These are phyloP conservation scores for Colletotrichum sp. DNA, from an alignment of 2,329 filamentous ascomycete species.

Conservation along the genomic window DNA sequence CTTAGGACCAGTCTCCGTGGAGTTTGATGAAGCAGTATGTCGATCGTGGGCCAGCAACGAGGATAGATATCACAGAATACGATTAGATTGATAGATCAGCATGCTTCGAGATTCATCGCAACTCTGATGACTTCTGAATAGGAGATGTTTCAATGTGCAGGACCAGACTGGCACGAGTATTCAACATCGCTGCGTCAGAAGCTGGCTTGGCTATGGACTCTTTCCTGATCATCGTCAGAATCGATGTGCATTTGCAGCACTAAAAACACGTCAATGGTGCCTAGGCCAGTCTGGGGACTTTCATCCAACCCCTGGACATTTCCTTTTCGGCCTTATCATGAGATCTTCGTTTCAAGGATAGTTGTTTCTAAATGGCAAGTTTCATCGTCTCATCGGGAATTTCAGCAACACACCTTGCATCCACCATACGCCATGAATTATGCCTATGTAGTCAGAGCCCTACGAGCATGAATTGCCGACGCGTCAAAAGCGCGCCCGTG, in stretches of 20 bases:
- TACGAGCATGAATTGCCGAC: neutral
- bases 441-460: neutral
- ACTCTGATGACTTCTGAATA: neutral
- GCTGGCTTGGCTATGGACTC: neutral
- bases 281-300: neutral
- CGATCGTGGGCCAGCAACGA: neutral
- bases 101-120: fast-evolving
- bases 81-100: neutral
- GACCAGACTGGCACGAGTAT: too few relatives aligned
- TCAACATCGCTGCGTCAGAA: neutral
- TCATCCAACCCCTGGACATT: neutral
- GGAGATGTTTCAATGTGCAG: neutral
- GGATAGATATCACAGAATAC: fast-evolving
- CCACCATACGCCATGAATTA: neutral
- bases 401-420: neutral
- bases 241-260: neutral
- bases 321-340: neutral
- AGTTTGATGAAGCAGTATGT: neutral
- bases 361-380: neutral
- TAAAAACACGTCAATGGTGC: neutral
- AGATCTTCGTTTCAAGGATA: neutral
- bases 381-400: neutral
- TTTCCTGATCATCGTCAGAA: neutral
- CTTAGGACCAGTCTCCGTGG: fast-evolving
- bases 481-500: neutral